Evolutionary conservation across 495 filamentous ascomycete genomes (phyloP), one percentile per base, ranked within the genome.

Genomic region (Xylaria scruposa): DNA sequence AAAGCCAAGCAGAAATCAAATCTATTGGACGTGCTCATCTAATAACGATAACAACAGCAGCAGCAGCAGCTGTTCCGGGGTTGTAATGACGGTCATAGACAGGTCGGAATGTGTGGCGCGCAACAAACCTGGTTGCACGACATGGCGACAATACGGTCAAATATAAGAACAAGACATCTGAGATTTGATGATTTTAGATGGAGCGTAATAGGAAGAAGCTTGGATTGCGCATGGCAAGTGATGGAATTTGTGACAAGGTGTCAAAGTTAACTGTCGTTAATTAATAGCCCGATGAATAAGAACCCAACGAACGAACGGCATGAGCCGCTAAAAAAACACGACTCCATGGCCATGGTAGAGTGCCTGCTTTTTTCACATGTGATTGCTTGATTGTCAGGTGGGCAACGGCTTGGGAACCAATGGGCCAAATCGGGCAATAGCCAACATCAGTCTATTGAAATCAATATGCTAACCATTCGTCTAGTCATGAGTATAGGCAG

Each of bases 81-180:
- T 60, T 19, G 67, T 56, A 61, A 69, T 40, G 67, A 12, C 1
- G 15, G 8, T 61, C 29, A 61, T 38, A 33, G n/a, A 38, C 13
- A 31, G 9, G 24, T 49, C 1, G 54, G 67, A 60, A 61, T 61
- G 67, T 26, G 40, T 56, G 54, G 40, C 4, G 26, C 8, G 15
- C 9, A n/a, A 44, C 17, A n/a, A 47, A 60, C 15, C 21, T 21
- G 42, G 31, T 36, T n/a, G 42, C 33, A 51, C 56, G 42, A 59
- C 26, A 49, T 13, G 2, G 31, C 44, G 13, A 54, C 33, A n/a
- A 51, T 17, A 40, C 12, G 17, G 24, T 66, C 7, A 47, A 44
- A 36, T 36, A 17, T 15, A 54, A 54, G 47, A 49, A 40, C 19
- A 36, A 40, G 47, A 56, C 33, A 67, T 67, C 9, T 42, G 31